phyloP scores from a whole-genome alignment of 306 rosid genomes.

The Luffa aegyptiaca region DNA sequence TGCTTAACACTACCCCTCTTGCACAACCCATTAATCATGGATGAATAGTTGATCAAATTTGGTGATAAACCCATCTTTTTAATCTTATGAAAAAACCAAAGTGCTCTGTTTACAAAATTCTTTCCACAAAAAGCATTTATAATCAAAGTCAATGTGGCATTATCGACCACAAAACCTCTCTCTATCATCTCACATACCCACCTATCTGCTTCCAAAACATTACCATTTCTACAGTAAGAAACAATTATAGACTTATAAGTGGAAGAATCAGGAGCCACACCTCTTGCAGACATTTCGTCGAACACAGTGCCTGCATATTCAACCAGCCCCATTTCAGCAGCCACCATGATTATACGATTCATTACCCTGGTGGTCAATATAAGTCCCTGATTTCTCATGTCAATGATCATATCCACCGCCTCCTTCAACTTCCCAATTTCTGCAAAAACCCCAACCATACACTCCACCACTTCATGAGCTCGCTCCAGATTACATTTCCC shows the following conservation, averaged over 20 bases:
- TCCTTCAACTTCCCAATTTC: conserved; percentile 73
- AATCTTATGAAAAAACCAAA: conserved; percentile 54
- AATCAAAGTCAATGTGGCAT: conserved; percentile 48
- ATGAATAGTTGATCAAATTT: conserved; percentile 62
- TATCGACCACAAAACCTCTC: conserved; percentile 58
- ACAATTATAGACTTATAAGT: conserved; percentile 64
- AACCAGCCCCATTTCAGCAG: conserved; percentile 31
- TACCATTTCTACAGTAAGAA: conserved; percentile 43
- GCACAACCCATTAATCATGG: conserved; percentile 76
- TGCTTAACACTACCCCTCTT: conserved; percentile 82
- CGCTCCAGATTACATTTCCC: conserved; percentile 46
- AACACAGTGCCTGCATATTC: conserved; percentile 68
- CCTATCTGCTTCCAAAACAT: conserved; percentile 58
- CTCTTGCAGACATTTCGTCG: conserved; percentile 76
- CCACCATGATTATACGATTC: conserved; percentile 36
- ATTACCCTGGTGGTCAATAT: conserved; percentile 32
- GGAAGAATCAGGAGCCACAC: conserved; percentile 46
- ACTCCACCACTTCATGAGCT: conserved; percentile 58
- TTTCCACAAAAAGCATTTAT: conserved; percentile 41
- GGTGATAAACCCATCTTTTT: conserved; percentile 57
- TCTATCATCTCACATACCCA: conserved; percentile 65
- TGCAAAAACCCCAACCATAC: conserved; percentile 50
- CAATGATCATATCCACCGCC: conserved; percentile 64
- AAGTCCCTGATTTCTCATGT: conserved; percentile 70
- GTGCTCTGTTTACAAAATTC: conserved; percentile 43